These are phyloP conservation scores for Acanthamoeba triangularis DNA, from an alignment of 208 protist species.

Conservation along the genomic window DNA sequence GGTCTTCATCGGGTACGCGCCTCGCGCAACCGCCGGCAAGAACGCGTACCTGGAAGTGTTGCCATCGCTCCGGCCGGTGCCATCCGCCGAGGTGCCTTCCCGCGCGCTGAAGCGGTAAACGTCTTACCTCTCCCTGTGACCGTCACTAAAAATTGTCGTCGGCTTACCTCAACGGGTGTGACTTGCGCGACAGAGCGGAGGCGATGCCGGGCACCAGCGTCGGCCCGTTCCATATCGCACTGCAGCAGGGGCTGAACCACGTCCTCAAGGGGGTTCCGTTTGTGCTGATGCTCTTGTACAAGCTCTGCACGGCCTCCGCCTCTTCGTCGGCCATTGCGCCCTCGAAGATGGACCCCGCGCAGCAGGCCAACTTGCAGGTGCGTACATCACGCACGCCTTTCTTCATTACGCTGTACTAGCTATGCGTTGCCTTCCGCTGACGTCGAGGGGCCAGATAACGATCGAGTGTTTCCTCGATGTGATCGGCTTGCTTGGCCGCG, in stretches of 20 bases:
- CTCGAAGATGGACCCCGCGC: background rate
- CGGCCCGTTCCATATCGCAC: conserved; percentile 19
- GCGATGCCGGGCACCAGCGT: conserved; percentile 26
- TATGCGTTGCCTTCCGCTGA: background rate
- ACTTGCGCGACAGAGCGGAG: conserved; percentile 13
- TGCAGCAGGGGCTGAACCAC: conserved; percentile 55
- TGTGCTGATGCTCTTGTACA: conserved; percentile 63
- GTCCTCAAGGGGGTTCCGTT: conserved; percentile 39
- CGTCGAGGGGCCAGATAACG: background rate
- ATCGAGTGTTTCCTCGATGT: conserved; percentile 57
- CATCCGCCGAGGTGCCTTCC: background rate
- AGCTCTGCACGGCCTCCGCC: background rate
- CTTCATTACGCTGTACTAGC: background rate
- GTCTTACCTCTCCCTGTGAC: background rate
- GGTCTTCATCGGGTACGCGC: conserved; percentile 39
- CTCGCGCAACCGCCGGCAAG: background rate
- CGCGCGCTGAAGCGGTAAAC: conserved; percentile 1
- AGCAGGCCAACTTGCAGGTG: conserved; percentile 32
- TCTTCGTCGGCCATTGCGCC: background rate
- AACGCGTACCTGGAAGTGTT: background rate
- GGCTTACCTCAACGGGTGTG: background rate
- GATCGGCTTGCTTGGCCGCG: conserved; percentile 1
- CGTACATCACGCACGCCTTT: background rate
- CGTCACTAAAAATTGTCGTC: too few species aligned
- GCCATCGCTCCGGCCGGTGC: conserved; percentile 43